A percentile compares a stretch with the other conserved stretches of the same genome.
These are phyloP conservation scores for Phytopythium mirpurense DNA, from an alignment of 352 stramenopile genomes.

Conservation along the genomic window DNA sequence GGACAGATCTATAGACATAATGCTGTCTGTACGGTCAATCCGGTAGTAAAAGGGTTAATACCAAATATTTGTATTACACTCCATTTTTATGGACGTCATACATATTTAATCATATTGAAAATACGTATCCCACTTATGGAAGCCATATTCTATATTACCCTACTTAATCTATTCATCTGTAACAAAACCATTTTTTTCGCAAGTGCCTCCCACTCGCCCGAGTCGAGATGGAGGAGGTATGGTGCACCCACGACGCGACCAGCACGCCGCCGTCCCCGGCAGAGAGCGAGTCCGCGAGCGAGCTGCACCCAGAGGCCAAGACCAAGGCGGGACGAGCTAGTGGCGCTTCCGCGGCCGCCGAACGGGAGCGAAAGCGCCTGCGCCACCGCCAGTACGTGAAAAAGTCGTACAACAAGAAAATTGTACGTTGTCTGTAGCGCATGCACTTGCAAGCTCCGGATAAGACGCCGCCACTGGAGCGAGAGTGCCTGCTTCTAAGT, in stretches of 20 bases:
- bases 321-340: neutral
- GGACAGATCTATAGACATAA: too few relatives aligned
- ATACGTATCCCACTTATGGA: too few relatives aligned
- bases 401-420: constrained; percentile 69
- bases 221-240: neutral
- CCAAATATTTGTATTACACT: too few relatives aligned
- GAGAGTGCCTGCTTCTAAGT: too few relatives aligned
- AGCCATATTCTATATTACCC: too few relatives aligned
- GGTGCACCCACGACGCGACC: neutral
- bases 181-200: too few relatives aligned
- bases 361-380: constrained; percentile 45
- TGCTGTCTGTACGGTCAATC: too few relatives aligned
- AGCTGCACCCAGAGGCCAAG: constrained; percentile 1
- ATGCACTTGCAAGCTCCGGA: neutral
- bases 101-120: too few relatives aligned
- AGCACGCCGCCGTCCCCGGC: neutral
- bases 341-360: neutral
- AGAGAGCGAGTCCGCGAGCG: neutral
- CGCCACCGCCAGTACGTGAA: constrained; percentile 67
- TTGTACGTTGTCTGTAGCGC: constrained; percentile 26
- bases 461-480: neutral
- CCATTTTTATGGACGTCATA: too few relatives aligned
- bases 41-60: too few relatives aligned
- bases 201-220: too few relatives aligned
- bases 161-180: too few relatives aligned